Base-by-base conservation (phyloP, 768 basidiomycete species). In the Mrakia frigida region DNA sequence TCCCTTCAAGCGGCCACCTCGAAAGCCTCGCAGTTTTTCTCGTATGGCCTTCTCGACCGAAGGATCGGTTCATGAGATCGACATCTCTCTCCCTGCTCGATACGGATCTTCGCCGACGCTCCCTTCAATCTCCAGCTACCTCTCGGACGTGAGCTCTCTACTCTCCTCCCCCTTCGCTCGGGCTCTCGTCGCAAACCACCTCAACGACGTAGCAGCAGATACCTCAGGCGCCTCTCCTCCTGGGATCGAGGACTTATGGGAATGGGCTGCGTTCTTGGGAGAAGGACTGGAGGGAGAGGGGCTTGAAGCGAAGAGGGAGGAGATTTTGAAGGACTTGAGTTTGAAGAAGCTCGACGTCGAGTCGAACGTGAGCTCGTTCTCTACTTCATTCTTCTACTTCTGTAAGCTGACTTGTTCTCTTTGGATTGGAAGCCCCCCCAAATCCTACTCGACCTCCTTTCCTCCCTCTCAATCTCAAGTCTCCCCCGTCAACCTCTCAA, bases 401-500 rank as follows among this genome's bases (percentile, higher is more conserved):
- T 33, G 63, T 7, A 28, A 13, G 14, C 13, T 46, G 68, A 37
- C 37, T 33, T 3, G 23, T 11, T 18, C 23, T 28, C 1, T 25
- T 46, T 25, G 7, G 6, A 1, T 23, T 28, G 46, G 13, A 16
- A 70, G 69, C 33, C 43, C 31, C 69, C 69, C 13, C 41, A 1
- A 1, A n/a, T 35, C 16, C 69, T 70, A 5, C 41, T 46, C 46
- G 6, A 43, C 21, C 43, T 70, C n/a, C 41, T 70, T 21, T 35
- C 50, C 14, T 33, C 50, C 13, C 53, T 59, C 25, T 53, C 50
- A 1, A 2, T 14, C 70, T 72, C 31, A 52, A n/a, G 35, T 10
- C n/a, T 72, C n/a, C 70, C 70, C 10, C 70, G 70, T 4, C 46
- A 72, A 18, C 70, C 70, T 10, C 31, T 9, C 5, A 25, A 59